Base-by-base conservation (phyloP, 164 flowering plant species). In the Piper longum region DNA sequence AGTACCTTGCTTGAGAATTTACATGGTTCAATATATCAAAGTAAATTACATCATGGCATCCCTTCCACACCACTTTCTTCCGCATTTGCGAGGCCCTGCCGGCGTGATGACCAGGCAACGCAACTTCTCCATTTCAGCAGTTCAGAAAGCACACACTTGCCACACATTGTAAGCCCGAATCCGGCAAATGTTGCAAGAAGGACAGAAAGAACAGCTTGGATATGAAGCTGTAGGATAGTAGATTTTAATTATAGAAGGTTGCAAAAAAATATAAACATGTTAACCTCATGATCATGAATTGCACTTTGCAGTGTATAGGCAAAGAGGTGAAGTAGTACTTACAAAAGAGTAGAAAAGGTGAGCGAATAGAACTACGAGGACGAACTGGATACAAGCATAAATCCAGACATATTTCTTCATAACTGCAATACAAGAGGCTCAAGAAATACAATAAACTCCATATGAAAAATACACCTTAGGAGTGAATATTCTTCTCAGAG, bases 101-200 rank as follows among this genome's bases (percentile, higher is more conserved):
- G 72, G 55, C 67, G 76, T 62, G 67, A 63, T 55, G 67, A 59
- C 57, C 48, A 57, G 51, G 70, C 69, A 0, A 12, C 64, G 79
- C 75, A 64, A 58, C 77, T 70, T 56, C 82, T 73, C 92, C 88
- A 86, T 75, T 95, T 78, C 65, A 80, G 59, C 60, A 84, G 59
- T 82, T 88, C 96, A 4, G 86, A 81, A 4, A 88, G 41, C 39
- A 92, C 69, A 17, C 96, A 83, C 69, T 80, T 83, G 16, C 85
- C 90, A 67, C 87, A 76, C 87, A 89, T 90, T 43, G 86, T 91
- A 54, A 79, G 74, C n/a, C 95, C 96, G 68, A 86, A 84, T 7
- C 98, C 97, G 1, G 85, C 82, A 76, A 88, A 85, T 52, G 95
- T 77, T 7, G 98, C 76, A 1, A 90, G 87, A n/a, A 93, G 86